These are phyloP conservation scores for Boletus rufocinnamomeus DNA, from an alignment of 768 basidiomycete genomes.

Conservation along the genomic window DNA sequence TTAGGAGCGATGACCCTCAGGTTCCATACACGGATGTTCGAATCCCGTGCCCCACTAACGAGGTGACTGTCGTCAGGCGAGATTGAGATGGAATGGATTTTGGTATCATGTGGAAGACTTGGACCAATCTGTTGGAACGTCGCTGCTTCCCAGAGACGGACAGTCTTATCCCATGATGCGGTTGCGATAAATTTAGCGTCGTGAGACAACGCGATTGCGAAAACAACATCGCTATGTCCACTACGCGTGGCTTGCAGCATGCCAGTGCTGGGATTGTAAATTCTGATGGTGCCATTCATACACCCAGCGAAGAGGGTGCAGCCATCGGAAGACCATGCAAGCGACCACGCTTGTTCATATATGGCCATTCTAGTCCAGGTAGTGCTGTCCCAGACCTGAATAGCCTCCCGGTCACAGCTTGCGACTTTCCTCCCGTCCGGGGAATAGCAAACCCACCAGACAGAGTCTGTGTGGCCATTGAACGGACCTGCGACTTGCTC, in stretches of 20 bases:
- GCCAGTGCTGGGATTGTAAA: slow-evolving; percentile 13
- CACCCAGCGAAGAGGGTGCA: slow-evolving; percentile 22
- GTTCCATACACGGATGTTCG: slow-evolving; percentile 18
- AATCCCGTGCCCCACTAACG: slow-evolving; percentile 20
- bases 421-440: slow-evolving; percentile 23
- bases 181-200: slow-evolving; percentile 27
- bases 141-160: slow-evolving; percentile 30
- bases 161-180: slow-evolving; percentile 31
- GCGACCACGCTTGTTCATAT: slow-evolving; percentile 21
- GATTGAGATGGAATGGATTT: slow-evolving; percentile 16
- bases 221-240: slow-evolving; percentile 24
- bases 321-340: slow-evolving; percentile 22
- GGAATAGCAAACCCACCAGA: slow-evolving; percentile 25
- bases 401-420: slow-evolving; percentile 20
- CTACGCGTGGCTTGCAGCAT: not conserved
- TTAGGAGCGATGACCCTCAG: slow-evolving; percentile 13
- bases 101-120: slow-evolving; percentile 13
- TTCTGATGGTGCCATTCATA: slow-evolving; percentile 17
- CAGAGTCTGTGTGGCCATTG: slow-evolving; percentile 9
- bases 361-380: slow-evolving; percentile 6
- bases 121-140: slow-evolving; percentile 23
- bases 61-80: slow-evolving; percentile 20
- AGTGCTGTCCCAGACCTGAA: slow-evolving; percentile 20
- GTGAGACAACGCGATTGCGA: slow-evolving; percentile 23
- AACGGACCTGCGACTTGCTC: slow-evolving; percentile 9